These are phyloP conservation scores for Deinandra increscens DNA, from an alignment of 129 eudicot genomes.

Conservation along the genomic window DNA sequence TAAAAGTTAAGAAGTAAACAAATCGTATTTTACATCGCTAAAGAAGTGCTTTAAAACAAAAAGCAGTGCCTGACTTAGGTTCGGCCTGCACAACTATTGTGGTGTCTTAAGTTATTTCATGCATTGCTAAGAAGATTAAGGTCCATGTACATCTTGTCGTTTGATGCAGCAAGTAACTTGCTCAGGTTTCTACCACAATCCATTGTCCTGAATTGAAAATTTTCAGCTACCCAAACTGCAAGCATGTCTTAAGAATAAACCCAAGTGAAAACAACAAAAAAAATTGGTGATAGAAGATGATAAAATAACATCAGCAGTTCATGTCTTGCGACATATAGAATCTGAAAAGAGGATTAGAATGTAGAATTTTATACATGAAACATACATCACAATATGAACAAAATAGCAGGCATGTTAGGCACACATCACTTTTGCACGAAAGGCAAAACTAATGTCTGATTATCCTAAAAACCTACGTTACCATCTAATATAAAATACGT, in stretches of 20 bases:
- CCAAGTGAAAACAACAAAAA: neutral
- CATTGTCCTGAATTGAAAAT: conserved; percentile 33
- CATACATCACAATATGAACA: neutral
- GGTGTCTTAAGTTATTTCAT: too few relatives aligned
- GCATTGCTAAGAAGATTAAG: too few relatives aligned
- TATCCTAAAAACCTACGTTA: conserved; percentile 8
- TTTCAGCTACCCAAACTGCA: conserved; percentile 27
- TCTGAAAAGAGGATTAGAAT: neutral
- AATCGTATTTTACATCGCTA: too few relatives aligned
- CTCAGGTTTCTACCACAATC: conserved; percentile 32
- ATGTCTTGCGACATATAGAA: too few relatives aligned
- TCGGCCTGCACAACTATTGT: too few relatives aligned
- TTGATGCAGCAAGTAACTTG: conserved; percentile 28
- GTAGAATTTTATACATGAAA: neutral
- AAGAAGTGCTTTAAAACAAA: too few relatives aligned
- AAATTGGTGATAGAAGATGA: neutral
- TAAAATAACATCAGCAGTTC: neutral
- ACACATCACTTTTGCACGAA: neutral
- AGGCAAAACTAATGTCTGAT: neutral
- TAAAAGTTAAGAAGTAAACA: too few relatives aligned
- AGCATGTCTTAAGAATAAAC: conserved; percentile 9
- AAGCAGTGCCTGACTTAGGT: too few relatives aligned
- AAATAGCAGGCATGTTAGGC: neutral
- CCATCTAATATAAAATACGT: neutral
- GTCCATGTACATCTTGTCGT: too few relatives aligned